Evolutionary conservation across 2,329 filamentous ascomycete species (phyloP).

Genomic region (Beauveria pseudobassiana): DNA sequence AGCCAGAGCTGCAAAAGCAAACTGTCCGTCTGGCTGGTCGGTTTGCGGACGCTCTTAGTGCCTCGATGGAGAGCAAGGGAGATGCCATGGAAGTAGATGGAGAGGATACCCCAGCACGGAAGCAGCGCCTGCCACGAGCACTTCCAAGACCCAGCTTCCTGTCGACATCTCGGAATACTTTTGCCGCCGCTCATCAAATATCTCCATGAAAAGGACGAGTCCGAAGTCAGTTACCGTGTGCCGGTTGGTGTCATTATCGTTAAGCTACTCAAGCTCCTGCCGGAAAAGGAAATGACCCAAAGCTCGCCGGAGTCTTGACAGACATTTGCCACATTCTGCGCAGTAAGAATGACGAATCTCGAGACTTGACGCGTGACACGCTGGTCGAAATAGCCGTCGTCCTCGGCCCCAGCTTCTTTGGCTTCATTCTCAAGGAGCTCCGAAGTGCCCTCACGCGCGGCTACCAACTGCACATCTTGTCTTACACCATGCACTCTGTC

Average conservation of each 20-base stretch:
- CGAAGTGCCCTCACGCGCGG: conserved; percentile 74
- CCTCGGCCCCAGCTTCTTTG: conserved; percentile 75
- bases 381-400: conserved; percentile 75
- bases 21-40: conserved; percentile 75
- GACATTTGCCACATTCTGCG: conserved; percentile 90
- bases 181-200: conserved; percentile 75
- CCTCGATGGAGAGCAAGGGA: conserved; percentile 32
- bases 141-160: conserved; percentile 62
- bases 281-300: conserved; percentile 62
- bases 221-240: conserved; percentile 85
- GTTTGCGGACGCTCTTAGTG: conserved; percentile 68
- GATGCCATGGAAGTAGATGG: conserved; percentile 38
- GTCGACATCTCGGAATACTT: conserved; percentile 68
- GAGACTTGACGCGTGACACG: conserved; percentile 86
- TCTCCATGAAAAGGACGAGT: conserved; percentile 89
- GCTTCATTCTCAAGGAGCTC: conserved; percentile 89
- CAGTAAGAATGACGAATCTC: conserved; percentile 78
- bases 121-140: conserved; percentile 43
- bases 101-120: conserved; percentile 15
- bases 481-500: conserved; percentile 89
- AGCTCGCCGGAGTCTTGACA: conserved; percentile 75
- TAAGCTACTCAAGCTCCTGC: conserved; percentile 76
- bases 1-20: conserved; percentile 77
- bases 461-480: conserved; percentile 90
- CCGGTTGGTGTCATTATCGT: conserved; percentile 84